These are phyloP conservation scores for Kuraishia ogatae DNA, from an alignment of 805 yeast species.

Conservation along the genomic window DNA sequence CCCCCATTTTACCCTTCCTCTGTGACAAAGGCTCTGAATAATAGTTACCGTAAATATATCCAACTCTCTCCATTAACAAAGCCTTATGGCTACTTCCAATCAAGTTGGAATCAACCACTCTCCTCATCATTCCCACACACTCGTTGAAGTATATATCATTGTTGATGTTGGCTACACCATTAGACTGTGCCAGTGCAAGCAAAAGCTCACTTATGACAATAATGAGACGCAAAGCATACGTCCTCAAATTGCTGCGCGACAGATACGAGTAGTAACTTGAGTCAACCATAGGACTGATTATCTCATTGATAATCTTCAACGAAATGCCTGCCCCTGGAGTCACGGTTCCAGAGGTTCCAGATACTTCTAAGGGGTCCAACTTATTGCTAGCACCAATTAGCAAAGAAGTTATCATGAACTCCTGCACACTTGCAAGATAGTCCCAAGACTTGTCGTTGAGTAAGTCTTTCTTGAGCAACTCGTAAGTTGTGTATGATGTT, in stretches of 20 bases:
- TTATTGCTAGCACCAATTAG: slow-evolving; percentile 48
- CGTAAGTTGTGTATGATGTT: slow-evolving; percentile 78
- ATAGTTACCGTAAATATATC: slow-evolving; percentile 18
- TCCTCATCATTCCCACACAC: slow-evolving; percentile 35
- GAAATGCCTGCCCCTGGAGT: slow-evolving; percentile 27
- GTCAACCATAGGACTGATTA: slow-evolving; percentile 55
- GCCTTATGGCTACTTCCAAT: slow-evolving; percentile 35
- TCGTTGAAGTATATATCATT: slow-evolving; percentile 36
- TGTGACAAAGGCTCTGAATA: slow-evolving; percentile 2
- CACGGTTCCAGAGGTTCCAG: slow-evolving; percentile 12
- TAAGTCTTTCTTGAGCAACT: slow-evolving; percentile 70
- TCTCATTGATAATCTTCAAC: slow-evolving; percentile 41
- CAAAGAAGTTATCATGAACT: slow-evolving; percentile 72
- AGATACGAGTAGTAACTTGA: slow-evolving; percentile 66
- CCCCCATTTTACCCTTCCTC: slow-evolving; percentile 7
- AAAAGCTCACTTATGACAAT: slow-evolving; percentile 67
- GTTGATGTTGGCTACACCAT: slow-evolving; percentile 31
- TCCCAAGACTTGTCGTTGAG: slow-evolving; percentile 72
- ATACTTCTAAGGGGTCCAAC: slow-evolving; percentile 27
- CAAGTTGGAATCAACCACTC: slow-evolving; percentile 35
- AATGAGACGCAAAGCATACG: slow-evolving; percentile 63
- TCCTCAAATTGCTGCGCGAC: slow-evolving; percentile 60
- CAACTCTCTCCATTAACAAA: slow-evolving; percentile 27
- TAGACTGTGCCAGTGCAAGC: slow-evolving; percentile 30
- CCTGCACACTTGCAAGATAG: slow-evolving; percentile 77